These are phyloP conservation scores for Xylariales sp. DNA, from an alignment of 2,329 filamentous ascomycete species.

Conservation along the genomic window DNA sequence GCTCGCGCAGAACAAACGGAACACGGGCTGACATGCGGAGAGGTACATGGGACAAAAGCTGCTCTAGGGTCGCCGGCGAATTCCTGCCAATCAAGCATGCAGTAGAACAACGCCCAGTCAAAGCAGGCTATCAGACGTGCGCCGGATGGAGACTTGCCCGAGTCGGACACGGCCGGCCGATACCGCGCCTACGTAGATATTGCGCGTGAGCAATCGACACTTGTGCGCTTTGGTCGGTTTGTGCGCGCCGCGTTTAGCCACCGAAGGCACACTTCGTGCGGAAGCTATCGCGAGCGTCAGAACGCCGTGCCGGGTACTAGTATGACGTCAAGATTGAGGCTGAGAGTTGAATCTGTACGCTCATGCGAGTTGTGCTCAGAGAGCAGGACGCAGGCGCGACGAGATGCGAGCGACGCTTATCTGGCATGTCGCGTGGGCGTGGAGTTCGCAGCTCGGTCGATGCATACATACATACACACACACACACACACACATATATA, in stretches of 20 bases:
- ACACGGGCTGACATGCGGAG: constrained; percentile 21
- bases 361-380: constrained; percentile 20
- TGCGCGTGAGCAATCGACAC: constrained; percentile 23
- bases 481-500: too few relatives aligned
- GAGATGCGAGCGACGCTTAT: constrained; percentile 30
- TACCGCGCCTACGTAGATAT: constrained; percentile 14
- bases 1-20: constrained; percentile 36
- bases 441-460: constrained; percentile 23
- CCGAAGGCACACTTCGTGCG: not conserved
- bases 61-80: constrained; percentile 11
- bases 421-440: constrained; percentile 28
- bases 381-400: constrained; percentile 35
- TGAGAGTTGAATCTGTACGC: not conserved
- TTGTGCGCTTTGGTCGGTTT: not conserved
- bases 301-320: not conserved
- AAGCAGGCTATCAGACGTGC: constrained; percentile 37
- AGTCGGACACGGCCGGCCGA: constrained; percentile 25
- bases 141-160: constrained; percentile 38
- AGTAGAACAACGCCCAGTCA: constrained; percentile 34
- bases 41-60: constrained; percentile 20
- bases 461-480: too few relatives aligned
- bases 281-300: not conserved
- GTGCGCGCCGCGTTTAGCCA: constrained; percentile 13
- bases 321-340: constrained; percentile 19
- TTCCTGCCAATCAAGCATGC: constrained; percentile 46